These are phyloP conservation scores for Scheffersomyces stipitis DNA, from an alignment of 805 yeast genomes.

Conservation along the genomic window DNA sequence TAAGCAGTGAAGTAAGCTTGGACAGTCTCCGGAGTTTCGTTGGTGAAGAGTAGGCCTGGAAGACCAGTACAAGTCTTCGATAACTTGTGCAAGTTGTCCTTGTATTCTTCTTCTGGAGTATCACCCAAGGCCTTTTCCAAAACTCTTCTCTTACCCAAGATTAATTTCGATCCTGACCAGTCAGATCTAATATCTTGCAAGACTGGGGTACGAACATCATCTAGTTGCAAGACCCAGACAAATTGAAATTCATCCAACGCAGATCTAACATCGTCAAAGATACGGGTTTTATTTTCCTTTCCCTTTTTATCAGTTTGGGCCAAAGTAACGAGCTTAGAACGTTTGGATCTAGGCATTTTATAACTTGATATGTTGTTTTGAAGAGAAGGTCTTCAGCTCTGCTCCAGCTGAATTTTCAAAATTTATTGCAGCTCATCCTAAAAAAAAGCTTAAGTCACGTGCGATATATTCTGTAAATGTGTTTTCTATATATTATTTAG, in stretches of 20 bases:
- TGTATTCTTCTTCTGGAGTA: constrained; percentile 84
- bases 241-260: constrained; percentile 75
- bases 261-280: constrained; percentile 86
- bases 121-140: constrained; percentile 91
- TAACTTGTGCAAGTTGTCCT: constrained; percentile 75
- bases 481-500: too few relatives aligned
- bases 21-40: constrained; percentile 89
- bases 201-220: constrained; percentile 94
- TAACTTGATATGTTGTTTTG: neutral
- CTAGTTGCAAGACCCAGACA: constrained; percentile 82
- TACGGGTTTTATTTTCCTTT: constrained; percentile 83
- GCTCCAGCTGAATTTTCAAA: constrained; percentile 2
- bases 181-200: constrained; percentile 89
- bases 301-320: constrained; percentile 98
- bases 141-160: constrained; percentile 91
- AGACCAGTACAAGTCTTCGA: constrained; percentile 69
- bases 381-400: neutral
- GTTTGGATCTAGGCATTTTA: constrained; percentile 92
- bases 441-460: constrained; percentile 1
- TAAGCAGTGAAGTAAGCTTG: constrained; percentile 80
- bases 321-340: constrained; percentile 92
- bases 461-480: constrained; percentile 1
- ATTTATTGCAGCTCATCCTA: constrained; percentile 23
- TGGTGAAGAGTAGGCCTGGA: constrained; percentile 84
- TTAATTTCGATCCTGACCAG: constrained; percentile 87